Conservation (phyloP, 176 grass and related monocot genomes). For the Pontederia crassipes region DNA sequence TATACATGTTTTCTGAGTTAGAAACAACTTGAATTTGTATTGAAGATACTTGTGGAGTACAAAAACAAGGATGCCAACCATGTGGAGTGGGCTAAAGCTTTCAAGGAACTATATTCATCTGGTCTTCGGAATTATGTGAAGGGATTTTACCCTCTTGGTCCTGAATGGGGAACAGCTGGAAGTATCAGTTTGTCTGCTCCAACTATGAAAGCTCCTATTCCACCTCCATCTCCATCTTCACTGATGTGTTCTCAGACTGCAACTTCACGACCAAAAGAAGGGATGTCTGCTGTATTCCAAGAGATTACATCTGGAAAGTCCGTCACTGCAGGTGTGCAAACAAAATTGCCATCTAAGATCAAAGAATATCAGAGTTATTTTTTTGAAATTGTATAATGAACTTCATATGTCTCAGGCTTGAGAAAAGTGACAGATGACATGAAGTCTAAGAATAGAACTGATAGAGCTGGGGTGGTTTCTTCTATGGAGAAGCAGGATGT, state of each 20-base stretch:
- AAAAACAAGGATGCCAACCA: constrained; percentile 83
- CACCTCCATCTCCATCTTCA: constrained; percentile 59
- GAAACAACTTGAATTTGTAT: too few species aligned
- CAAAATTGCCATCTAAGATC: neutral
- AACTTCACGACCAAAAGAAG: constrained; percentile 57
- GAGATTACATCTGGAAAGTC: constrained; percentile 71
- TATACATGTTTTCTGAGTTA: neutral
- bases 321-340: constrained; percentile 50
- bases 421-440: constrained; percentile 90
- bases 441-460: constrained; percentile 79
- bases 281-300: constrained; percentile 91
- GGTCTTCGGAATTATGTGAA: constrained; percentile 90
- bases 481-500: constrained; percentile 40
- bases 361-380: neutral
- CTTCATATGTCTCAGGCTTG: constrained; percentile 33
- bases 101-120: constrained; percentile 85
- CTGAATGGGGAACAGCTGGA: constrained; percentile 53
- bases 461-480: constrained; percentile 68
- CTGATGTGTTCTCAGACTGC: constrained; percentile 45
- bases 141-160: constrained; percentile 68
- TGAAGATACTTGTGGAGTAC: constrained; percentile 83
- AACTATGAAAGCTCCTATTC: constrained; percentile 32
- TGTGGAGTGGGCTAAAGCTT: constrained; percentile 90
- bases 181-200: constrained; percentile 28
- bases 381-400: neutral